These are phyloP conservation scores for Leccinum pachyderme DNA, from an alignment of 1,284 basidiomycete genomes.

Conservation along the genomic window DNA sequence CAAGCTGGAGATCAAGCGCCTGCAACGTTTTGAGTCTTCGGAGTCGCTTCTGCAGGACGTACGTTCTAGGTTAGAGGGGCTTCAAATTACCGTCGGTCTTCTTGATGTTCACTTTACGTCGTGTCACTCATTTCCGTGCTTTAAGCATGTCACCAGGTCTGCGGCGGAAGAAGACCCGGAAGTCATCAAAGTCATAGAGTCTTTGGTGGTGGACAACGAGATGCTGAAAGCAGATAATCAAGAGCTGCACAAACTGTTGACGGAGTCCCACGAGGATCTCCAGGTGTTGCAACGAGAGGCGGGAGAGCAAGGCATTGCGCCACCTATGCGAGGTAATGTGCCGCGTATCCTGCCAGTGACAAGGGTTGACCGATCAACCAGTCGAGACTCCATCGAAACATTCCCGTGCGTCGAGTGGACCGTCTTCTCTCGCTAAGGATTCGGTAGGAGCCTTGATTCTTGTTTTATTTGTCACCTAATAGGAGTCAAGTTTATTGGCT, in stretches of 20 bases:
- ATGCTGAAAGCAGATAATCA: slow-evolving; percentile 76
- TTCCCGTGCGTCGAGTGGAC: slow-evolving; percentile 41
- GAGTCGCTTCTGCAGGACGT: slow-evolving; percentile 74
- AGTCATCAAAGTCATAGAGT: slow-evolving; percentile 69
- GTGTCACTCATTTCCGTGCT: slow-evolving; percentile 13
- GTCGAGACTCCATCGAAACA: slow-evolving; percentile 42
- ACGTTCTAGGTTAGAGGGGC: slow-evolving; percentile 58
- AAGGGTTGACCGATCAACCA: slow-evolving; percentile 21
- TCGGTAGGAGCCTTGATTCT: slow-evolving; percentile 27
- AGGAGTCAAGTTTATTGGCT: slow-evolving; percentile 21
- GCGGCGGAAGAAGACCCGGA: slow-evolving; percentile 52
- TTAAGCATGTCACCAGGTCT: slow-evolving; percentile 45
- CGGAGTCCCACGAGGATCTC: slow-evolving; percentile 76
- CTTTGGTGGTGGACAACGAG: slow-evolving; percentile 82
- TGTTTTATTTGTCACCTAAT: slow-evolving; percentile 9
- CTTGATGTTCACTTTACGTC: neutral
- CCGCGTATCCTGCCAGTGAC: neutral
- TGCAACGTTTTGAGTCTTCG: slow-evolving; percentile 69
- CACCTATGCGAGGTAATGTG: slow-evolving; percentile 40
- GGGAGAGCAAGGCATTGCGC: slow-evolving; percentile 62
- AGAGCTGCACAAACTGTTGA: slow-evolving; percentile 71
- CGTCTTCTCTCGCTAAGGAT: slow-evolving; percentile 40
- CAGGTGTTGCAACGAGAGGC: slow-evolving; percentile 68
- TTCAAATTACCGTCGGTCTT: slow-evolving; percentile 56
- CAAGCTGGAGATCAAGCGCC: slow-evolving; percentile 62